Evolutionary conservation across 805 yeast species (phyloP), one percentile per base, ranked within the genome.

Genomic region (Saturnispora ahearnii): DNA sequence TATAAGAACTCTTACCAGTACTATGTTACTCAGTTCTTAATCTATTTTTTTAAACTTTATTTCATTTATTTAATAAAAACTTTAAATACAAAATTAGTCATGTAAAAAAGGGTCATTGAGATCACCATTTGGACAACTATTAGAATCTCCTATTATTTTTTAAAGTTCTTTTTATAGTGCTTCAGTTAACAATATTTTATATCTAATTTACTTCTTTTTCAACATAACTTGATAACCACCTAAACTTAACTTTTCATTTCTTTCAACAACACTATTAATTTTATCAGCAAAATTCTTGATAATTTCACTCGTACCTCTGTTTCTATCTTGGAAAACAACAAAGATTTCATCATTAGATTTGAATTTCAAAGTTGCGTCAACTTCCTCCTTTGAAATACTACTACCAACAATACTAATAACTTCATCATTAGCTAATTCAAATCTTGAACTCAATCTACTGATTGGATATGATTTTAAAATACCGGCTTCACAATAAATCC

Each of bases 261-360:
- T 81, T 67, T 88, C 96, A 49, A 84, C 78, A 57, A 88, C 75
- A 60, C 82, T 80, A 51, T 76, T 77, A 47, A 86, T 83, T 74
- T 84, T 85, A 54, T 88, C 96, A 55, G 87, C 84, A 70, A 93
- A 75, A 43, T 83, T 79, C 55, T 88, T 73, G 21, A 96, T 95
- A 62, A 91, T 76, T 65, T 85, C 88, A 74, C 91, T 96, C 67
- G 91, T 76, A 63, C 81, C 84, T 53, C 93, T 76, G 58, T 88
- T 78, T 64, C 86, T 96, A 48, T 56, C 53, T 48, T 81, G 86
- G 57, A 86, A 90, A 59, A 79, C 80, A 50, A 81, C 74, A 67
- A 90, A 85, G 60, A 78, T 78, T 54, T 90, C 67, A 50, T 78
- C 74, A 58, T 75, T 69, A 32, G 82, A 75, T 54, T 74, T 73